Evolutionary conservation across 805 yeast species (phyloP), one percentile per base, ranked within the genome.

Genomic region (Saccharomycopsis sp.): DNA sequence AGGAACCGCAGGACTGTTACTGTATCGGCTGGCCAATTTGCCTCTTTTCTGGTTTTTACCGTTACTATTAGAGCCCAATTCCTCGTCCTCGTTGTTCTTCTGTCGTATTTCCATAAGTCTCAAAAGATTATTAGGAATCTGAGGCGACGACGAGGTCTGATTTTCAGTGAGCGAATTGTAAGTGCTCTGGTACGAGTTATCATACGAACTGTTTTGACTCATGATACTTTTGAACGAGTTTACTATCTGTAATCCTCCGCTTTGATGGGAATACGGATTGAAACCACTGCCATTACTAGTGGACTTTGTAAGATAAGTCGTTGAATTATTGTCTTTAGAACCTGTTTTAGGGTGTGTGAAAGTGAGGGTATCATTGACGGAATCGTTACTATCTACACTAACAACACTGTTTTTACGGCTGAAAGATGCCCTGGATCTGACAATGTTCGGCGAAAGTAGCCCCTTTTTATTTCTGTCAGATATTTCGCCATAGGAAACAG

Each of bases 71-170:
- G 38, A 29, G 38, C 38, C 38, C 38, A 7, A 7, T 29, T 29
- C 53, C 7, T 5, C 8, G 3, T 29, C 51, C 14, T 56, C 66
- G 67, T 64, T 69, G 65, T 59, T 69, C 69, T 65, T 70, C 70
- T 62, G 70, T 34, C 78, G 71, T 68, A 68, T 75, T 67, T 78
- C 89, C 59, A 77, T 88, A 64, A 80, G 69, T 64, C 79, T 75
- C 47, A 85, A 69, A 17, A 85, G 72, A 52, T 81, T 81, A 38
- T 80, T 80, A 0, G 90, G 90, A 2, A 85, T 84, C 64, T 85
- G 87, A 0, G 90, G 90, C 1, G 89, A 84, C 2, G 82, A 83
- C 0, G 85, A 79, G 23, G 83, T 68, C 22, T 78, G 76, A 44
- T 75, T 50, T 44, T 38, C 52, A 3, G 20, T 50, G 49, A 23